Evolutionary conservation across 192 early-diverging fungal genomes (phyloP).

Genomic region (Backusella sp.): DNA sequence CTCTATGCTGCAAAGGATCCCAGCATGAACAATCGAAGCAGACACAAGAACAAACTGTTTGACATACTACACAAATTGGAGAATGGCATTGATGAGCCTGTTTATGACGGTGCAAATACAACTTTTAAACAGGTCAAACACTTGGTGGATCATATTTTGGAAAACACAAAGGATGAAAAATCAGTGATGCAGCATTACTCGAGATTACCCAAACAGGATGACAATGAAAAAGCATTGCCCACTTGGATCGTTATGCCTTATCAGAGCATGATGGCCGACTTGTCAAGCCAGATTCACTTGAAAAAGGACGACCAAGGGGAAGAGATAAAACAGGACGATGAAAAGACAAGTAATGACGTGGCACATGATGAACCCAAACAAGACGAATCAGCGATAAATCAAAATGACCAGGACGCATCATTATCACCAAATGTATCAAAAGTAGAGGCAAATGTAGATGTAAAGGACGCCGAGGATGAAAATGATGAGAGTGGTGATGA

Average conservation of each 20-base stretch:
- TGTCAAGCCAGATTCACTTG: background rate
- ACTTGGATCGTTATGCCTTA: background rate
- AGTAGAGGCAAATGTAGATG: background rate
- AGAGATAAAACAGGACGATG: background rate
- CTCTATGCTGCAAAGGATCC: constrained; percentile 10
- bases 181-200: background rate
- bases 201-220: background rate
- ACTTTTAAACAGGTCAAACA: constrained; percentile 8
- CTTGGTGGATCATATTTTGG: constrained; percentile 10
- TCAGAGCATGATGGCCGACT: background rate
- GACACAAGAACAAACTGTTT: background rate
- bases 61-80: constrained; percentile 7
- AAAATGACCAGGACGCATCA: background rate
- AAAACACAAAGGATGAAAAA: constrained; percentile 9
- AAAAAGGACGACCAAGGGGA: background rate
- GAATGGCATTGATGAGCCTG: background rate
- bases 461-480: too few relatives aligned
- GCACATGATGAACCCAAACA: background rate
- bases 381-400: background rate
- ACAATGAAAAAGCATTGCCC: background rate
- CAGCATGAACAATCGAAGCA: background rate
- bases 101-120: background rate
- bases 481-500: too few relatives aligned
- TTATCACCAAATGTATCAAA: background rate
- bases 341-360: background rate